Base-by-base conservation (phyloP, 2,329 filamentous ascomycete species). In the Hypoxylon sp. region DNA sequence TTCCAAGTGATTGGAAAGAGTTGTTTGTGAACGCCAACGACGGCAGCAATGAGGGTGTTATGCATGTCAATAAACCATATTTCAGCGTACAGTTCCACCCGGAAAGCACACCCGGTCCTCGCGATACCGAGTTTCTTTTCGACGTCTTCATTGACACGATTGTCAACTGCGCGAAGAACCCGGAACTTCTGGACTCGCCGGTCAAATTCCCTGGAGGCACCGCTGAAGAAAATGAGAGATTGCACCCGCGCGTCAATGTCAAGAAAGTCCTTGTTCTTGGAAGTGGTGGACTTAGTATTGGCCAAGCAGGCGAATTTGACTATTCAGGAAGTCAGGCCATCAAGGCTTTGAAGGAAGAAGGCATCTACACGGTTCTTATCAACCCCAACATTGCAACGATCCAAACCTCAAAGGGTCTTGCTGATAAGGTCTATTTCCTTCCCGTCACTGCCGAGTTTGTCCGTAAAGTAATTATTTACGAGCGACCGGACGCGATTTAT, bases 21-120 rank as follows among this genome's bases (percentile, higher is more conserved):
- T 87, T 98, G 8, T 99, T 98, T 72, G 91, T 98, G 75, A 99
- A 99, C 76, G 95, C 96, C 80, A 99, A 99, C 79, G 96, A 99
- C 74, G 92, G 93, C 73, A 97, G 93, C 81, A 99, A 99, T 80
- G 96, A 99, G 83, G 96, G 96, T 81, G 97, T 99, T 76, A 91
- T 94, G 80, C 94, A 98, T 79, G 83, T 87, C 51, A 87, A 84
- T 78, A 91, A 90, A 75, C 96, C 96, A 54, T 96, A 95, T 83
- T 99, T 99, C 85, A 97, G 94, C 84, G 96, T 98, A n/a, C 96
- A 99, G 78, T 99, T 99, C 83, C 96, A 99, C 77, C 96, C 96
- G 0, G 96, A 99, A 81, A 97, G 94, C 83, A 96, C 94, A 0
- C 96, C 96, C 2, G 96, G 96, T 62, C 96, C 96, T 54, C 88